Evolutionary conservation across 148 eudicot genomes (phyloP).

Genomic region (Polygonum maritimum): DNA sequence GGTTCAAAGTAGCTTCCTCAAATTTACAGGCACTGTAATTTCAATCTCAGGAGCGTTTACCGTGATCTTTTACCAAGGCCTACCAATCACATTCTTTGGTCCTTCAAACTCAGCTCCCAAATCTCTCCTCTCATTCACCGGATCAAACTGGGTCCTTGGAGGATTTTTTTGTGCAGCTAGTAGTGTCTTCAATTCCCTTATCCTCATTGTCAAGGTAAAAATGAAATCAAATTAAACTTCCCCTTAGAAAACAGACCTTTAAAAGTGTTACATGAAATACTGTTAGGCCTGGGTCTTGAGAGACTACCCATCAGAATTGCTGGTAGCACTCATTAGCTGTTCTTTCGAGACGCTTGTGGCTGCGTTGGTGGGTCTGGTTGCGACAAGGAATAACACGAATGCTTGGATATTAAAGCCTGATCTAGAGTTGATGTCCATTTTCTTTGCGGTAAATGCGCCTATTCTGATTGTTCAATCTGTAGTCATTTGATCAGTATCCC

Average conservation of each 20-base stretch:
- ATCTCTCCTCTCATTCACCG: not conserved
- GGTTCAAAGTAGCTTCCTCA: conserved; percentile 24
- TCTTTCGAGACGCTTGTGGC: conserved; percentile 19
- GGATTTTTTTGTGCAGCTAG: conserved; percentile 27
- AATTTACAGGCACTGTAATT: conserved; percentile 29
- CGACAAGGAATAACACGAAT: conserved; percentile 15
- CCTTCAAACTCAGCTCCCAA: not conserved
- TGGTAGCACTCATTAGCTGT: conserved; percentile 21
- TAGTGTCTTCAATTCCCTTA: conserved; percentile 22
- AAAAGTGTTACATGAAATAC: not conserved
- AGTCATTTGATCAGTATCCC: not conserved
- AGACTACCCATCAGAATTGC: conserved; percentile 28
- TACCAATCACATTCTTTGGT: conserved; percentile 17
- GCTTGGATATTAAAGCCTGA: conserved; percentile 20
- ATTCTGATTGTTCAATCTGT: not conserved
- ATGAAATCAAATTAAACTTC: not conserved
- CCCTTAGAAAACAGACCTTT: not conserved
- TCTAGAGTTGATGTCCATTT: conserved; percentile 20
- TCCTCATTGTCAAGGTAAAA: conserved; percentile 25
- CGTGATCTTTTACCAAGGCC: conserved; percentile 34
- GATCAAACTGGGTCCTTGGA: conserved; percentile 31
- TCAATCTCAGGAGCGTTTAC: conserved; percentile 33
- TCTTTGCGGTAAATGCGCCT: conserved; percentile 20
- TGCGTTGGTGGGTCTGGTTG: conserved; percentile 20
- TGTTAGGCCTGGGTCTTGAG: conserved; percentile 26